A percentile compares a stretch with the other conserved stretches of the same genome.
Conservation (phyloP, 2,329 filamentous ascomycete genomes). For the Aspergillus persii region DNA sequence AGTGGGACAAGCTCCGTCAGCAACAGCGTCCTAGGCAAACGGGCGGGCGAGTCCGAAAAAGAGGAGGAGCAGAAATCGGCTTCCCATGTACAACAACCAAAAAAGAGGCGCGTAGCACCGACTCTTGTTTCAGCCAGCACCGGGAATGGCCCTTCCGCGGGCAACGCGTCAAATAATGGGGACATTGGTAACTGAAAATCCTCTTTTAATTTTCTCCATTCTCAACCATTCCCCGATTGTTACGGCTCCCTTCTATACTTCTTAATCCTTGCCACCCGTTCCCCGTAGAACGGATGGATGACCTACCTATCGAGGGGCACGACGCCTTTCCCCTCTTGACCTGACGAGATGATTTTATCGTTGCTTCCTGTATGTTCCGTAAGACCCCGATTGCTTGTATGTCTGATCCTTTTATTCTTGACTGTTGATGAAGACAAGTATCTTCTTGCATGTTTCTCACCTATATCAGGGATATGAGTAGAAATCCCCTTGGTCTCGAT, state of each 20-base stretch:
- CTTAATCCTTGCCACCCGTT: neutral
- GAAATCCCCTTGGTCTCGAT: neutral
- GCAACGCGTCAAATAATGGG: constrained; percentile 12
- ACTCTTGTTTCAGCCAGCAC: constrained; percentile 53
- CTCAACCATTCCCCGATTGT: neutral
- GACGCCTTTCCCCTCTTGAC: neutral
- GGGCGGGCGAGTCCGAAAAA: constrained; percentile 48
- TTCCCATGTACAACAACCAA: constrained; percentile 51
- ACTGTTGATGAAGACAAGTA: neutral
- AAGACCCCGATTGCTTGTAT: neutral
- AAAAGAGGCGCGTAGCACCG: constrained; percentile 69
- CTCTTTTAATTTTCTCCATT: neutral
- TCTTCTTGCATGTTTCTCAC: neutral
- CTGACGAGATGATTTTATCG: neutral
- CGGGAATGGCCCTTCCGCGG: constrained; percentile 17
- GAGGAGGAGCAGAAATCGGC: constrained; percentile 46
- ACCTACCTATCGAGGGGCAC: neutral
- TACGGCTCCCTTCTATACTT: neutral
- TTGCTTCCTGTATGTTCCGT: neutral
- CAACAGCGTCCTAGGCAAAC: constrained; percentile 55
- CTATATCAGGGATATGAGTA: neutral
- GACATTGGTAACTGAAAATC: constrained; percentile 15
- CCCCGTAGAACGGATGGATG: neutral
- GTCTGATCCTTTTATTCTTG: neutral
- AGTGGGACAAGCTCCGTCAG: constrained; percentile 56